Percentiles rank a stretch among this genome's conserved stretches.
Conservation (phyloP, 805 yeast genomes). For the Candida maris region DNA sequence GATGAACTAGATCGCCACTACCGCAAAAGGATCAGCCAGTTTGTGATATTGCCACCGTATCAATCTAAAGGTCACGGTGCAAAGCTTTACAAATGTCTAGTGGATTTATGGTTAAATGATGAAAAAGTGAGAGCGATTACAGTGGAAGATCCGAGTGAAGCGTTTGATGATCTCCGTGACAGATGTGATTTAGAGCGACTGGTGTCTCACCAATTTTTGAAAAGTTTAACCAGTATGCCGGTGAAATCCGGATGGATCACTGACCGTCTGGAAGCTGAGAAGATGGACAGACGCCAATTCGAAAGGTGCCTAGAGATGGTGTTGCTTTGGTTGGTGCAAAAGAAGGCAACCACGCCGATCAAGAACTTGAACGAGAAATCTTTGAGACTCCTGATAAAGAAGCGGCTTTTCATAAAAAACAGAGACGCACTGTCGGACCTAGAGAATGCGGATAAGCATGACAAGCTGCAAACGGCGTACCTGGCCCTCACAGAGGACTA, state of each 20-base stretch:
- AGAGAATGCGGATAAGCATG: constrained; percentile 59
- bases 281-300: constrained; percentile 77
- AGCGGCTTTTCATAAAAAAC: constrained; percentile 73
- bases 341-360: constrained; percentile 21
- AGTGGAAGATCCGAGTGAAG: constrained; percentile 92
- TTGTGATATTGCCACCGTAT: constrained; percentile 77
- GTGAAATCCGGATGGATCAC: constrained; percentile 37
- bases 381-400: constrained; percentile 63
- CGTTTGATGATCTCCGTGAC: constrained; percentile 88
- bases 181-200: constrained; percentile 65
- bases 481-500: constrained; percentile 69
- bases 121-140: constrained; percentile 62
- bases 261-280: constrained; percentile 37
- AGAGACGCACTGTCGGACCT: constrained; percentile 69
- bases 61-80: constrained; percentile 76
- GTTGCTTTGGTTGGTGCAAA: constrained; percentile 38
- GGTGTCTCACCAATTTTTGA: constrained; percentile 28
- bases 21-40: constrained; percentile 84
- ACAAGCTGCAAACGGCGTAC: constrained; percentile 74
- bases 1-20: constrained; percentile 28
- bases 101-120: constrained; percentile 54
- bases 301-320: constrained; percentile 75
- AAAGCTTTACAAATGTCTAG: constrained; percentile 53
- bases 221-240: constrained; percentile 26
- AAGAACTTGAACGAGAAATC: constrained; percentile 30